phyloP scores from a whole-genome alignment of 495 filamentous ascomycete species.

The Hypoxylon perforatum region DNA sequence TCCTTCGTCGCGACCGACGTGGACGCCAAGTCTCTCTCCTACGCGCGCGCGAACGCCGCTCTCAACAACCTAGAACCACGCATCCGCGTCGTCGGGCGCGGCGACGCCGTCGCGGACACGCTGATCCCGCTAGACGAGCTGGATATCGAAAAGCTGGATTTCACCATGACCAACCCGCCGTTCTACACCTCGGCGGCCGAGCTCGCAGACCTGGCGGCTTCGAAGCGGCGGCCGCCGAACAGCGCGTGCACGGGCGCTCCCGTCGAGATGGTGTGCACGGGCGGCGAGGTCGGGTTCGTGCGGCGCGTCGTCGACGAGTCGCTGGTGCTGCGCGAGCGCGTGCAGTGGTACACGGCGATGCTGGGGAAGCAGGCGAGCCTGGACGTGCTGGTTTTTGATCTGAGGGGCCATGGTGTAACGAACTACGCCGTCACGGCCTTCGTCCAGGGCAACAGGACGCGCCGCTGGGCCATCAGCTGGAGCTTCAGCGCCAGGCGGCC shows the following conservation, averaged over 20 bases:
- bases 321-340: constrained; percentile 63
- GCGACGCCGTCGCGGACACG: constrained; percentile 48
- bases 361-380: constrained; percentile 84
- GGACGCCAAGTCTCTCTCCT: constrained; percentile 75
- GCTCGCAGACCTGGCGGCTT: constrained; percentile 69
- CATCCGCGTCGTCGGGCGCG: constrained; percentile 70
- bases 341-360: constrained; percentile 94
- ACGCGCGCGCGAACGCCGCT: constrained; percentile 70
- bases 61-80: constrained; percentile 72
- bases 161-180: constrained; percentile 94
- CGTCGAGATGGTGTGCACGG: constrained; percentile 86
- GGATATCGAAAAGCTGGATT: constrained; percentile 73
- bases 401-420: constrained; percentile 67
- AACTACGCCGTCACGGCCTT: constrained; percentile 90
- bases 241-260: constrained; percentile 85
- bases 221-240: constrained; percentile 75
- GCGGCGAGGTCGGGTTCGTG: constrained; percentile 87
- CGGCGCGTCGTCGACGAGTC: constrained; percentile 80
- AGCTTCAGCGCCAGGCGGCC: constrained; percentile 79
- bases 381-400: constrained; percentile 66
- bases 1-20: constrained; percentile 84
- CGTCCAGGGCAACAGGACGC: constrained; percentile 81
- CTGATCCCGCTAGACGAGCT: constrained; percentile 73
- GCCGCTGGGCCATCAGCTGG: constrained; percentile 90
- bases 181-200: constrained; percentile 84